phyloP scores from a whole-genome alignment of 371 early-diverging fungal genomes.

The Conidiobolus coronatus region DNA sequence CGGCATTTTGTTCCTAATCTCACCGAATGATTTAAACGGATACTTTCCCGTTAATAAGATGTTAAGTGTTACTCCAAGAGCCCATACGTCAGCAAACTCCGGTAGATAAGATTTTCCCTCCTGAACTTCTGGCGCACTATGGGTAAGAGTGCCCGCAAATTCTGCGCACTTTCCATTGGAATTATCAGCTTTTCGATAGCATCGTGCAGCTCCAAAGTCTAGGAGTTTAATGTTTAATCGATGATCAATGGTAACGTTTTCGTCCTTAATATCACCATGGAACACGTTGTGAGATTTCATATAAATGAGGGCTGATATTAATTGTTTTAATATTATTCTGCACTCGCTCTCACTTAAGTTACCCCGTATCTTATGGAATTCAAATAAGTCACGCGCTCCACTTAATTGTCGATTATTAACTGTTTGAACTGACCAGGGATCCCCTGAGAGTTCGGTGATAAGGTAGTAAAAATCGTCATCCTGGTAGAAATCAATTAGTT shows the following conservation, averaged over 20 bases:
- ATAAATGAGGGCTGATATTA: conserved; percentile 8
- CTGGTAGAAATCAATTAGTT: conserved; percentile 35
- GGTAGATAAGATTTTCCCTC: too few species aligned
- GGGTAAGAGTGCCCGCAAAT: too few species aligned
- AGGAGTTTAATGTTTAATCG: conserved; percentile 46
- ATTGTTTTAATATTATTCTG: background rate
- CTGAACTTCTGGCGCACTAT: too few species aligned
- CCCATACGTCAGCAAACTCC: too few species aligned
- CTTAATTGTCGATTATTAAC: too few species aligned
- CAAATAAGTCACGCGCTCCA: conserved; percentile 21
- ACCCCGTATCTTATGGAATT: conserved; percentile 30
- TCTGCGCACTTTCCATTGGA: too few species aligned
- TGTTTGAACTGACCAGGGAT: conserved; percentile 22
- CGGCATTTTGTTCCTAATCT: too few species aligned
- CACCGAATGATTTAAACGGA: too few species aligned
- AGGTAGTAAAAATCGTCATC: conserved; percentile 40
- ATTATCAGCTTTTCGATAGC: too few species aligned
- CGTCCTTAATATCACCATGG: conserved; percentile 44
- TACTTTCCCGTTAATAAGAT: too few species aligned
- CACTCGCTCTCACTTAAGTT: background rate
- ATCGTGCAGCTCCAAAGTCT: conserved; percentile 34
- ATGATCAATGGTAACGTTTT: conserved; percentile 54
- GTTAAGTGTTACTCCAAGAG: too few species aligned
- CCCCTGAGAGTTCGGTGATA: conserved; percentile 60
- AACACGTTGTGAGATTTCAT: conserved; percentile 27